These are phyloP conservation scores for Tanacetum coccineum DNA, from an alignment of 129 eudicot species.

Conservation along the genomic window DNA sequence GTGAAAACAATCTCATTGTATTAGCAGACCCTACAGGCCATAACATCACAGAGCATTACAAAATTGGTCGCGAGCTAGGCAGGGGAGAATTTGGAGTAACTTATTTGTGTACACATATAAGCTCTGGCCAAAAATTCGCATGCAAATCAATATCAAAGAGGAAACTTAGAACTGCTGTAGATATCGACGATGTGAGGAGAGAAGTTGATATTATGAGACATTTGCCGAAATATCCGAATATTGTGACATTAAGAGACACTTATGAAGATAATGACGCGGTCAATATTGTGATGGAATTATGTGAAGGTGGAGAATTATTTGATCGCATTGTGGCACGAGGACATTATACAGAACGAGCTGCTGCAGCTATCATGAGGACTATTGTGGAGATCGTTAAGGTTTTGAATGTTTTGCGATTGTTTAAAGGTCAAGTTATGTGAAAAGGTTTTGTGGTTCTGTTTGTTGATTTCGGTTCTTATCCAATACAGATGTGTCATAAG, in stretches of 20 bases:
- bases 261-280: slow-evolving; percentile 76
- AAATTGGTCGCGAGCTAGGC: slow-evolving; percentile 64
- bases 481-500: slow-evolving; percentile 53
- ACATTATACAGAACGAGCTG: slow-evolving; percentile 81
- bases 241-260: slow-evolving; percentile 62
- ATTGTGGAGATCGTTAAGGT: slow-evolving; percentile 83
- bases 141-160: slow-evolving; percentile 79
- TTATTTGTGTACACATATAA: slow-evolving; percentile 62
- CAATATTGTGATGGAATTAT: slow-evolving; percentile 79
- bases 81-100: slow-evolving; percentile 85
- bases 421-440: not conserved
- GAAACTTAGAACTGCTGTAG: slow-evolving; percentile 78
- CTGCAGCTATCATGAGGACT: slow-evolving; percentile 58
- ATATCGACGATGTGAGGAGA: slow-evolving; percentile 78
- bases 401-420: not conserved
- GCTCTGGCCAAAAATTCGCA: slow-evolving; percentile 44
- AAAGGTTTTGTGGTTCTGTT: not conserved
- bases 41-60: slow-evolving; percentile 38
- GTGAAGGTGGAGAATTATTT: slow-evolving; percentile 81
- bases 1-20: slow-evolving; percentile 38
- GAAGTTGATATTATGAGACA: slow-evolving; percentile 84
- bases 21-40: slow-evolving; percentile 52
- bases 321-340: slow-evolving; percentile 83
- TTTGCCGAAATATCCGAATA: slow-evolving; percentile 69
- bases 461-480: slow-evolving; percentile 14